These are phyloP conservation scores for Hymenochaete sp. DNA, from an alignment of 1,284 basidiomycete species.

Conservation along the genomic window DNA sequence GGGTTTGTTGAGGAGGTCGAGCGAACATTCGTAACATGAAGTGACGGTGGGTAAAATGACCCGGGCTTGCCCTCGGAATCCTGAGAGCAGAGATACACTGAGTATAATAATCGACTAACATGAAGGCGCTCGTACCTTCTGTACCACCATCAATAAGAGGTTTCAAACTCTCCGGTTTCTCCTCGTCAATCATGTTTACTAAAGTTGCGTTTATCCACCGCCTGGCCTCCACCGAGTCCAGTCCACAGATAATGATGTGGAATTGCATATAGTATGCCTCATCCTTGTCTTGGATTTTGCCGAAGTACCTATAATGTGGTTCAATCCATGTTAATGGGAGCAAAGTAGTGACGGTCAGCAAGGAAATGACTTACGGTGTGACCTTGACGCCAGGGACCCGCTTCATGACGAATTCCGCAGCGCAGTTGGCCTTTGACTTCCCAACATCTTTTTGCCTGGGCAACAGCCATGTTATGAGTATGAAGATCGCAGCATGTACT, in stretches of 20 bases:
- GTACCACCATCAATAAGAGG: constrained; percentile 99
- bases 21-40: constrained; percentile 96
- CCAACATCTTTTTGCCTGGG: constrained; percentile 75
- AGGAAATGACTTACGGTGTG: constrained; percentile 63
- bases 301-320: constrained; percentile 62
- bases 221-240: constrained; percentile 96
- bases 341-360: neutral
- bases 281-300: constrained; percentile 97
- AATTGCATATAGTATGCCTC: constrained; percentile 97
- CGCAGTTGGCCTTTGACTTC: constrained; percentile 86
- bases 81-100: constrained; percentile 35
- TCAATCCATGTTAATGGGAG: constrained; percentile 18
- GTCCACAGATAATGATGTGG: constrained; percentile 92
- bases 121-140: constrained; percentile 55
- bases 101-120: neutral
- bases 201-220: constrained; percentile 99
- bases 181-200: constrained; percentile 86
- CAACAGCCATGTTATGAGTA: neutral
- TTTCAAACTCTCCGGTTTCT: constrained; percentile 88
- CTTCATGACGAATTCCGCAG: constrained; percentile 93
- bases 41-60: constrained; percentile 95
- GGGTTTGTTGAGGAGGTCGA: constrained; percentile 97
- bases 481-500: neutral
- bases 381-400: constrained; percentile 91
- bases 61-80: constrained; percentile 97